Base-by-base conservation (phyloP, 495 filamentous ascomycete species). In the Penicillium mononematosum region DNA sequence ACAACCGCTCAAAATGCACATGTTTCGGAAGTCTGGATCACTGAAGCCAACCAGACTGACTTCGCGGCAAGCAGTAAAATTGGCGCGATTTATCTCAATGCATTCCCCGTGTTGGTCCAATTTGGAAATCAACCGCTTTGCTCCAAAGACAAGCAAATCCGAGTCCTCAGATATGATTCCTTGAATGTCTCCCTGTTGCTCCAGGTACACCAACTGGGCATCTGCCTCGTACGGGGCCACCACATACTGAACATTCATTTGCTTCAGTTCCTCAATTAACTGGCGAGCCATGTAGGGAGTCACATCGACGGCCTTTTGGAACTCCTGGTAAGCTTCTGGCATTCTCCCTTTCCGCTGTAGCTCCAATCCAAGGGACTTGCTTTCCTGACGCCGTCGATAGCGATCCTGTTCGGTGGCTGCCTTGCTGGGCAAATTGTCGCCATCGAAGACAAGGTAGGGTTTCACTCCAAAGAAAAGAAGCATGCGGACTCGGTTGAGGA, bases 171-270 rank as follows among this genome's bases (percentile, higher is more conserved):
- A 96, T 41, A 99, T 79, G 53, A 98, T 94, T 2, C 90, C 95
- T 58, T 85, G 76, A 59, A 96, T 89, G 42, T 89, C 72, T 0
- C 92, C 92, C 44, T 89, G 82, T 20, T 85, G 85, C 70, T 99
- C 95, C 11, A 99, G 77, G 64, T 97, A 99, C 14, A 89, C 92
- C 53, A 99, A 78, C 73, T 99, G 95, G 6, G 94, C 88, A 73
- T 99, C 95, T 8, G 95, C 95, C 76, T 99, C 95, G 65, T 97
- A 99, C 1, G 95, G 95, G 4, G 95, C 95, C 31, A 99, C 95
- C 38, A 98, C 81, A 65, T 96, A 98, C 55, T 88, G 81, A 5
- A 99, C 83, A 20, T 86, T 80, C 60, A 85, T 74, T 55, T 81
- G 80, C 72, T 93, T 96, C 60, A 97, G 76, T 65, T 93, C 92